These are phyloP conservation scores for Botrytis cinerea DNA, from an alignment of 2,329 filamentous ascomycete genomes.

Conservation along the genomic window DNA sequence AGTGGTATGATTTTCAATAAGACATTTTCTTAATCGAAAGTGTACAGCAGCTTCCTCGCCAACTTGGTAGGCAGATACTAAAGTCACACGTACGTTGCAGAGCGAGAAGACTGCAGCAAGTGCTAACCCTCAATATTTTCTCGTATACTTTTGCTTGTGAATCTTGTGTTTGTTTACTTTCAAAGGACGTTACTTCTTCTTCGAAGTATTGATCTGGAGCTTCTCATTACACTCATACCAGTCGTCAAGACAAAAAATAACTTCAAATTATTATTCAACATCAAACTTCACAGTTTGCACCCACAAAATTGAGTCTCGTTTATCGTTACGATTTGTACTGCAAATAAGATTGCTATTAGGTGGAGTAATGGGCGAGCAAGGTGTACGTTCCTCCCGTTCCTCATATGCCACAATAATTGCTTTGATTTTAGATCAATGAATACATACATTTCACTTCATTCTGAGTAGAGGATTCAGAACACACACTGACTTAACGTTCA, in stretches of 20 bases:
- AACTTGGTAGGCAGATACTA: not conserved
- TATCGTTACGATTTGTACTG: not conserved
- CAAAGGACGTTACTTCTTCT: not conserved
- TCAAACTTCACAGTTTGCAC: not conserved
- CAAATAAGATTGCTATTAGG: not conserved
- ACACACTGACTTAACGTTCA: not conserved
- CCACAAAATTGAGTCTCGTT: not conserved
- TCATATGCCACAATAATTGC: not conserved
- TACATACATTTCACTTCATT: not conserved
- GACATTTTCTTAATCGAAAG: not conserved
- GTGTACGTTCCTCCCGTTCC: not conserved
- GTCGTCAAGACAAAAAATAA: not conserved
- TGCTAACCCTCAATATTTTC: not conserved
- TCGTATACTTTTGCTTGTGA: not conserved
- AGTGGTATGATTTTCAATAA: not conserved
- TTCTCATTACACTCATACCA: not conserved
- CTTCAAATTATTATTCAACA: not conserved
- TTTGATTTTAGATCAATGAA: not conserved
- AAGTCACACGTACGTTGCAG: not conserved
- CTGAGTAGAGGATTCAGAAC: not conserved
- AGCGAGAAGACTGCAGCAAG: not conserved
- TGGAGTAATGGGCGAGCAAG: rapidly evolving
- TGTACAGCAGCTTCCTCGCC: not conserved
- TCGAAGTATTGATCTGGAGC: no score
- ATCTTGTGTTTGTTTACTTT: not conserved